These are phyloP conservation scores for Leersia perrieri DNA, from an alignment of 176 grass and related monocot species.

Conservation along the genomic window DNA sequence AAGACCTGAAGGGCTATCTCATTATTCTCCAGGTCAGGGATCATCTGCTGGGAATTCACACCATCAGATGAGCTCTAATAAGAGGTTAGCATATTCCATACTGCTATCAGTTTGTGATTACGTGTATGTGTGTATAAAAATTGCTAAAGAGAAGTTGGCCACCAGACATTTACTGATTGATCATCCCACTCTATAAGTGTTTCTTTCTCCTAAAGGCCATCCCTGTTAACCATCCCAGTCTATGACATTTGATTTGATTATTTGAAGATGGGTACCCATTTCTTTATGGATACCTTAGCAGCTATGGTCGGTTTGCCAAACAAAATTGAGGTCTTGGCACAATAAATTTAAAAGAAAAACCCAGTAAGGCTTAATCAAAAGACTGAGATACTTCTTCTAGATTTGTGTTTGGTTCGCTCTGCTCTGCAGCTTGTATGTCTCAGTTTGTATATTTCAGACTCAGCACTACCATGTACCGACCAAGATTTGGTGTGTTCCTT, in stretches of 20 bases:
- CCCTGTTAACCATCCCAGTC: background rate
- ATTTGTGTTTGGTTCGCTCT: background rate
- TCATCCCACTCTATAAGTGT: background rate
- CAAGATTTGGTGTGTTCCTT: background rate
- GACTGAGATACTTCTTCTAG: background rate
- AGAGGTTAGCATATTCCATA: constrained; percentile 39
- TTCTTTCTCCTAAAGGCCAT: background rate
- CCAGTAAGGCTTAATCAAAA: background rate
- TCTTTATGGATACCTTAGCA: background rate
- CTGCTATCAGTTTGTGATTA: background rate
- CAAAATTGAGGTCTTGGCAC: background rate
- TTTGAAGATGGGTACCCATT: background rate
- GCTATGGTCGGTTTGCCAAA: background rate
- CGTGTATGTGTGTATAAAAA: background rate
- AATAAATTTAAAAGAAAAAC: background rate
- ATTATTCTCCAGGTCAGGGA: constrained; percentile 42
- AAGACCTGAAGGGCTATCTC: constrained; percentile 41
- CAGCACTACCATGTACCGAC: background rate
- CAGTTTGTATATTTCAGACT: background rate
- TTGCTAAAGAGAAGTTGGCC: background rate
- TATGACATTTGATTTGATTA: background rate
- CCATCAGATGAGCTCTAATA: constrained; percentile 43
- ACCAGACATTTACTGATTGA: background rate
- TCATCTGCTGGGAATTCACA: constrained; percentile 39
- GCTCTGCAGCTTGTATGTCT: background rate